Evolutionary conservation across 306 rosid species (phyloP).

Genomic region (Inga oerstediana): DNA sequence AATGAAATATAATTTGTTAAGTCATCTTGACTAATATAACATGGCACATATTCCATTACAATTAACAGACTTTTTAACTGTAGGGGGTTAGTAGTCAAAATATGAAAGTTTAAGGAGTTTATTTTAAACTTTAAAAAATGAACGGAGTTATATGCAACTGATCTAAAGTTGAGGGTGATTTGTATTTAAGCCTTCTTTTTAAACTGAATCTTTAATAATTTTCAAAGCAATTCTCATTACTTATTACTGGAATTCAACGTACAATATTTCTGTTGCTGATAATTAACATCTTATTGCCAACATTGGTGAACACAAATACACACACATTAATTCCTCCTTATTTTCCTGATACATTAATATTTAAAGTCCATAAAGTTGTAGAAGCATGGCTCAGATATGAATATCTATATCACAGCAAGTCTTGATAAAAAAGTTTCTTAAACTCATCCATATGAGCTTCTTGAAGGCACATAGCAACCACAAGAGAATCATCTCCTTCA

Average conservation of each 20-base stretch:
- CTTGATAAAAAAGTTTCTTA: constrained; percentile 53
- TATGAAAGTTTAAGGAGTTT: too few species aligned
- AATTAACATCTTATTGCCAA: neutral
- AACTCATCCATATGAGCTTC: constrained; percentile 57
- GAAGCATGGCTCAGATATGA: neutral
- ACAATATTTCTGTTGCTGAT: neutral
- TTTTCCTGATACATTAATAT: neutral
- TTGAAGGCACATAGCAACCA: constrained; percentile 54
- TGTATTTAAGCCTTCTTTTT: too few species aligned
- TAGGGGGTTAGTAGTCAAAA: too few species aligned
- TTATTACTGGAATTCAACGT: neutral
- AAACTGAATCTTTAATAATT: too few species aligned
- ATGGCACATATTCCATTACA: too few species aligned
- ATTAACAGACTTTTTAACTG: too few species aligned
- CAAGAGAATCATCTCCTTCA: constrained; percentile 50
- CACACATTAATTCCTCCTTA: neutral
- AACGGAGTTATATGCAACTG: too few species aligned
- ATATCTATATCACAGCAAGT: constrained; percentile 14
- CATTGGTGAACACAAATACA: neutral
- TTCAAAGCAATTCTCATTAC: too few species aligned
- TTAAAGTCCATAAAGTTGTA: neutral
- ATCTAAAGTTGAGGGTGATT: too few species aligned
- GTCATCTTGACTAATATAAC: too few species aligned
- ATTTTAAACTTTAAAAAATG: too few species aligned
- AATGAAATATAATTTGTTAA: too few species aligned